Evolutionary conservation across 2,329 filamentous ascomycete genomes (phyloP), one percentile per base, ranked within the genome.

Genomic region (Akanthomyces muscarius): DNA sequence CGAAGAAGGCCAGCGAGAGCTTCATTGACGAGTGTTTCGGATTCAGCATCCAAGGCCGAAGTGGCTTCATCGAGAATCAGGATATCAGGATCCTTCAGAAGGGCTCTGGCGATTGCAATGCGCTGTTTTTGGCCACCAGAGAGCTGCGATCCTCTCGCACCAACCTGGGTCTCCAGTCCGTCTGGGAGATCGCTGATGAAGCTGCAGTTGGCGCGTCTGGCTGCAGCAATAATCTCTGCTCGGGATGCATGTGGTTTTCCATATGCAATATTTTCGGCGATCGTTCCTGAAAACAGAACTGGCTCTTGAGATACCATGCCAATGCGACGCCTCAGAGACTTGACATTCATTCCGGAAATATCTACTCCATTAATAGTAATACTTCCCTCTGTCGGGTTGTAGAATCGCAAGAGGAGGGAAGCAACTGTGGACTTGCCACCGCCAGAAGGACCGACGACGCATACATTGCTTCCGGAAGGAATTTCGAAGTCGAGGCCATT

Each of bases 131-230:
- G 95, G 0, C 95, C 95, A 58, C 95, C 95, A 10, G 92, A 97
- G 0, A 99, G 83, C 75, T 98, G 94, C 1, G 94, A 93, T 41
- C 95, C 95, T 67, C 95, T 86, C 18, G 94, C 90, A 61, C 96
- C 96, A 36, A 97, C 95, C 67, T 90, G 90, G 0, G 95, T 99
- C 72, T 99, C 94, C 7, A 99, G 84, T 5, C 95, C 95, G 63
- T 98, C 92, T 33, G 95, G 95, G 69, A 99, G 96, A 74, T 99
- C 95, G 73, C 90, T 89, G 74, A 99, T 97, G 72, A 99, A 99
- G 69, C 90, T 89, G 74, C 95, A 99, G 75, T 99, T 99, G 61
- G 95, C 95, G 74, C 94, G 90, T 65, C 91, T 85, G 4, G 95
- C 95, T 8, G 95, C 96, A 23, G 86, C 84, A 64, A 97, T 84